Percentiles rank a stretch among this genome's conserved stretches.
Evolutionary conservation across 345 rosid genomes (phyloP).

Genomic region (Combretum micranthum): DNA sequence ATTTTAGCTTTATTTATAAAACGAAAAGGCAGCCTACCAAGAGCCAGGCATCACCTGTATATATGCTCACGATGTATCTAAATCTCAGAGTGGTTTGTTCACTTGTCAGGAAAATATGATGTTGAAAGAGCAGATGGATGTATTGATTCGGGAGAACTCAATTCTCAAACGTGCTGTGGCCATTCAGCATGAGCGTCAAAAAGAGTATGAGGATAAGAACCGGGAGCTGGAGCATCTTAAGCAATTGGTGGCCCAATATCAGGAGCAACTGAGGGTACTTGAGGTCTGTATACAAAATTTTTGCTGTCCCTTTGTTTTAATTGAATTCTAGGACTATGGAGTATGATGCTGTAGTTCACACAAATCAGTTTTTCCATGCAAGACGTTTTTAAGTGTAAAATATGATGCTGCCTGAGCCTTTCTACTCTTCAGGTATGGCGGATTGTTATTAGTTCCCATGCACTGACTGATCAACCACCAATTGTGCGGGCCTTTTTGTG

Average conservation of each 20-base stretch:
- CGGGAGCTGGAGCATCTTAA: constrained; percentile 70
- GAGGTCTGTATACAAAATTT: constrained; percentile 39
- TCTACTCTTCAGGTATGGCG: no score
- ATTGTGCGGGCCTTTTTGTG: neutral
- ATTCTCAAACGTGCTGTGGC: constrained; percentile 73
- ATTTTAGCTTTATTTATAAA: no score
- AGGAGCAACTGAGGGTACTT: constrained; percentile 73
- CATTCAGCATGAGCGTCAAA: constrained; percentile 80
- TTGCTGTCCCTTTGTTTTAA: neutral
- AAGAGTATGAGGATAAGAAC: constrained; percentile 45
- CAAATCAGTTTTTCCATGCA: neutral
- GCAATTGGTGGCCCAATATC: constrained; percentile 68
- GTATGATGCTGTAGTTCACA: no score
- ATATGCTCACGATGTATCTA: neutral
- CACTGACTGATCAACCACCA: neutral
- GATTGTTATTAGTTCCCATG: neutral
- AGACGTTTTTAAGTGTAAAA: neutral
- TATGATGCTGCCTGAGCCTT: no score
- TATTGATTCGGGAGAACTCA: constrained; percentile 58
- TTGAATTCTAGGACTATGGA: no score
- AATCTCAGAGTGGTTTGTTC: neutral
- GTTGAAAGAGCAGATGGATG: constrained; percentile 67
- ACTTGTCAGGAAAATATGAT: constrained; percentile 48
- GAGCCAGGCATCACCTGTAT: no score
- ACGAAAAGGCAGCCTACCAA: no score